Evolutionary conservation across 257 asterid genomes (phyloP), one percentile per base, ranked within the genome.

Genomic region (Rhazya stricta): DNA sequence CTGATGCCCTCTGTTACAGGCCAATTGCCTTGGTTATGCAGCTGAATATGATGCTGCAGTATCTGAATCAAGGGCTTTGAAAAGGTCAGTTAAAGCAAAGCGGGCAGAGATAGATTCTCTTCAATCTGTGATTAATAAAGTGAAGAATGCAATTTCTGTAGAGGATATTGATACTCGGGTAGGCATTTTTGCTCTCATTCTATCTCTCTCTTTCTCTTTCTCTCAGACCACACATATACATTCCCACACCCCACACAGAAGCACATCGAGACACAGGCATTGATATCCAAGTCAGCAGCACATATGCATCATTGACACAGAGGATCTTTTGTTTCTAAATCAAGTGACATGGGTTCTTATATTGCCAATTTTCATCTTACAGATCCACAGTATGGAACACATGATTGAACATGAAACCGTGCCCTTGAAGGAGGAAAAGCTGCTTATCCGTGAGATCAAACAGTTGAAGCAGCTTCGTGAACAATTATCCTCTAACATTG

Each of bases 371-470:
- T 54, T 53, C 27, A 73, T 72, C 61, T 78, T 74, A 77, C 96
- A 95, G 99, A 89, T 91, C 69, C 70, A 76, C 74, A 79, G 79
- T 58, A 81, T 89, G 89, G 97, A 91, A 75, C 89, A 80, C 84
- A 85, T 81, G 89, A 95, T 95, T 74, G 91, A 88, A 68, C 99
- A 95, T 69, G 99, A 95, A 83, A 92, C 99, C 54, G 83, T 89
- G 67, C 88, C 93, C 46, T 82, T 92, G 77, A 92, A 88, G 78
- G 96, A 92, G 84, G 99, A 95, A 85, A 92, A 95, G 46, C 89
- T 85, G 69, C 75, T 85, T 72, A 90, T 92, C 84, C 92, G 95
- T 50, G 97, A 92, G 81, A 92, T 95, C 83, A 95, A 92, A 85
- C 97, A 87, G 81, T 83, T 94, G 85, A 92, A 91, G 87, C 96